Conservation (phyloP, 225 moss, liverwort and hornwort genomes). For the Thuidium tamariscinum region DNA sequence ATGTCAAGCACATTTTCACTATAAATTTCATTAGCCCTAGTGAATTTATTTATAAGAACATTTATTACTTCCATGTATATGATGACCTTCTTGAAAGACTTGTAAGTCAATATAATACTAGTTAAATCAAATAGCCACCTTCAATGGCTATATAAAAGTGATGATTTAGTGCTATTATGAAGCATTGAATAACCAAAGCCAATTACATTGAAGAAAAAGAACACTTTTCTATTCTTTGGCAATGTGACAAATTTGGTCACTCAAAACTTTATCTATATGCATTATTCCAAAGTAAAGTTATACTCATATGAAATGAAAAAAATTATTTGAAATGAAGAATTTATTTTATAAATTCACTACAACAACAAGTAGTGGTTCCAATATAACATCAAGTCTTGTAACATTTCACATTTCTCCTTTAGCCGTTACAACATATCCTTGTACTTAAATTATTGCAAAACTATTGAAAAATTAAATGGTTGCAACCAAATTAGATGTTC, state of each 20-base stretch:
- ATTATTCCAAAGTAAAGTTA: no score
- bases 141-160: not conserved
- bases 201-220: not conserved
- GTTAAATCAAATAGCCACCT: not conserved
- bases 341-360: not conserved
- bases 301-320: no score
- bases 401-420: not conserved
- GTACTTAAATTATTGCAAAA: not conserved
- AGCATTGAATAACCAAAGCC: not conserved
- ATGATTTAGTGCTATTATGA: not conserved
- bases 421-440: not conserved
- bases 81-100: no score
- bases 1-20: not conserved
- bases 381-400: not conserved
- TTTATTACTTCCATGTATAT: no score
- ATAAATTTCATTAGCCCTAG: not conserved
- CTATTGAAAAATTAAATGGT: not conserved
- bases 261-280: not conserved
- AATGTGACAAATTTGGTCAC: not conserved
- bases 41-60: no score
- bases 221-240: not conserved
- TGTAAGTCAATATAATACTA: not conserved
- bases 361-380: not conserved
- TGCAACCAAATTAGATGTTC: not conserved
- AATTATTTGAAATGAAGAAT: not conserved